Percentiles rank a stretch among this genome's conserved stretches.
phyloP scores from a whole-genome alignment of 768 basidiomycete species.

The Cystobasidium tubakii region DNA sequence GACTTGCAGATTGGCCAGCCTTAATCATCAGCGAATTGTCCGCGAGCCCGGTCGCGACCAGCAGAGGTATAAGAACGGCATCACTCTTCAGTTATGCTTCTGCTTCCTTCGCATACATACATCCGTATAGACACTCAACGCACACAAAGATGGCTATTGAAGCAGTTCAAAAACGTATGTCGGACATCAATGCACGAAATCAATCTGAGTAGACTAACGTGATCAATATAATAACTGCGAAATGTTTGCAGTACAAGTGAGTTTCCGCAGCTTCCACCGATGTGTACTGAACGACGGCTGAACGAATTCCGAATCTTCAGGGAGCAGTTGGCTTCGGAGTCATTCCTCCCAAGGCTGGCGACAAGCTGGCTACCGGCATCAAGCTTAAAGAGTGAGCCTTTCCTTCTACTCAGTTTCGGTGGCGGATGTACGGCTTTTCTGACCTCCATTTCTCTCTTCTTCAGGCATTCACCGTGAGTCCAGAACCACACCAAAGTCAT shows the following conservation, averaged over 20 bases:
- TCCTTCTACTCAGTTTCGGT: too few relatives aligned
- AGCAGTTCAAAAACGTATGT: neutral
- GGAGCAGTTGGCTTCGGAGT: neutral
- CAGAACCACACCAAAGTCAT: too few relatives aligned
- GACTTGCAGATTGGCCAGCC: too few relatives aligned
- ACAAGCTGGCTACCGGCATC: slow-evolving; percentile 21
- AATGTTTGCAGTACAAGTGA: too few relatives aligned
- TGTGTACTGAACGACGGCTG: neutral
- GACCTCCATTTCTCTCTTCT: too few relatives aligned
- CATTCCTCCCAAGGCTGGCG: slow-evolving; percentile 7
- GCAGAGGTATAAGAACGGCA: too few relatives aligned
- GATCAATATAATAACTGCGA: neutral
- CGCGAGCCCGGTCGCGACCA: too few relatives aligned
- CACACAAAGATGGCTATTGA: neutral
- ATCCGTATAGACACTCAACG: neutral
- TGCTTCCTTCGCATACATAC: neutral
- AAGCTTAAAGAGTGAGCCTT: slow-evolving; percentile 23
- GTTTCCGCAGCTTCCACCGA: too few relatives aligned
- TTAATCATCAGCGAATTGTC: too few relatives aligned
- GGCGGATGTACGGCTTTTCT: too few relatives aligned
- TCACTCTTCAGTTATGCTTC: neutral
- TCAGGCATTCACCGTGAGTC: neutral
- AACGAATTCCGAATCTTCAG: neutral
- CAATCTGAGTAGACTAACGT: neutral
- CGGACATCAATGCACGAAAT: neutral